Evolutionary conservation across 2,329 filamentous ascomycete species (phyloP).

Genomic region (Monilinia polystroma): DNA sequence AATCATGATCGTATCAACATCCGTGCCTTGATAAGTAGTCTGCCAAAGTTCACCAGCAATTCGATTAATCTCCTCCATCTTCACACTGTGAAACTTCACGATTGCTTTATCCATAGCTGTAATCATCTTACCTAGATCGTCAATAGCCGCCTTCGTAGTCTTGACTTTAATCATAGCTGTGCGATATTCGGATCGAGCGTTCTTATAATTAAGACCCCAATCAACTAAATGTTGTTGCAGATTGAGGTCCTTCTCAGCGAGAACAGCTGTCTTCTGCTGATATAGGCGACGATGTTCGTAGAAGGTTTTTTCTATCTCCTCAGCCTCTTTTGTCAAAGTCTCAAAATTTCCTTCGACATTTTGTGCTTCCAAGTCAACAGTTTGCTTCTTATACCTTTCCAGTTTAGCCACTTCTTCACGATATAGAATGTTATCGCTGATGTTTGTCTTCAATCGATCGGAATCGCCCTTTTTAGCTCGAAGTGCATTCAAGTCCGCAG

Average conservation of each 20-base stretch:
- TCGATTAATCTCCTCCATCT: constrained; percentile 97
- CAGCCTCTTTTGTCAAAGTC: constrained; percentile 68
- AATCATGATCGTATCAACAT: constrained; percentile 95
- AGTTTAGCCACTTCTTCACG: constrained; percentile 72
- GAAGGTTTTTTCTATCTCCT: constrained; percentile 63
- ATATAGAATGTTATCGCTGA: constrained; percentile 84
- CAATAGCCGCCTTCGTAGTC: constrained; percentile 89
- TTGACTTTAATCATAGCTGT: constrained; percentile 86
- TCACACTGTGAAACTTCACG: constrained; percentile 92
- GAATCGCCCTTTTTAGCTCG: constrained; percentile 76
- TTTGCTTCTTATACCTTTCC: constrained; percentile 65
- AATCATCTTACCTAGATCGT: constrained; percentile 81
- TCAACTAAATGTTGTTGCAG: constrained; percentile 70
- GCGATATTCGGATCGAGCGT: constrained; percentile 77
- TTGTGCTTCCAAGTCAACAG: constrained; percentile 70
- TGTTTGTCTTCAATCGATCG: constrained; percentile 80
- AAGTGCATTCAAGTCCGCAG: constrained; percentile 71
- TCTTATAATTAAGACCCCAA: constrained; percentile 83
- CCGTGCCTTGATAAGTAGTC: constrained; percentile 92
- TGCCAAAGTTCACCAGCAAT: constrained; percentile 97
- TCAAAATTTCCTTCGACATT: constrained; percentile 82
- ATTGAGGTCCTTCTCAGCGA: constrained; percentile 69
- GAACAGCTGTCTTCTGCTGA: constrained; percentile 56
- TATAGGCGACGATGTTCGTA: constrained; percentile 71
- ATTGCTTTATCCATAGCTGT: constrained; percentile 90